Conservation (phyloP, 2,329 filamentous ascomycete species). For the Bipolaris oryzae region DNA sequence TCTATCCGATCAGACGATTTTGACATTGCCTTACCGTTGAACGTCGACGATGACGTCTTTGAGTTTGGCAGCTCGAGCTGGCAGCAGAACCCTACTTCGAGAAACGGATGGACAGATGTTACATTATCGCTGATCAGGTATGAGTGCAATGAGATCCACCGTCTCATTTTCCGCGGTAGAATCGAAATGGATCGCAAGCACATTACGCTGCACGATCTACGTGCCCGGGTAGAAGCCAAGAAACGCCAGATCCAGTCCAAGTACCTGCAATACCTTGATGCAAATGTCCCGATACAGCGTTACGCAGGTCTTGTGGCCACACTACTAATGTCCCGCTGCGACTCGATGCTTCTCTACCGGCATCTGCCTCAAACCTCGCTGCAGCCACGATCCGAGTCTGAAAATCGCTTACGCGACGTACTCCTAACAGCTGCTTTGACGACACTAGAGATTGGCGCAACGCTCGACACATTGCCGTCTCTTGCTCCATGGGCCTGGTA, state of each 20-base stretch:
- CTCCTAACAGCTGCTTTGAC: conserved; percentile 46
- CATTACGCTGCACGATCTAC: conserved; percentile 46
- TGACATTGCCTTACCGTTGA: conserved; percentile 45
- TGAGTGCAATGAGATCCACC: conserved; percentile 48
- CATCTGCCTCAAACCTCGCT: conserved; percentile 46
- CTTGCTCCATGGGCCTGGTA: conserved; percentile 47
- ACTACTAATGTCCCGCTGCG: conserved; percentile 47
- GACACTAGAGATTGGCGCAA: conserved; percentile 48
- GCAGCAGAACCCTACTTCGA: conserved; percentile 42
- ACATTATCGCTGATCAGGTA: conserved; percentile 46
- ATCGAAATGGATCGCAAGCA: conserved; percentile 49
- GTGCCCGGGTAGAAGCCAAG: conserved; percentile 42
- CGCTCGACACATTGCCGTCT: conserved; percentile 46
- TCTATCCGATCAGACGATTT: conserved; percentile 47
- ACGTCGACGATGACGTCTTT: conserved; percentile 48
- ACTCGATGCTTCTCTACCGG: conserved; percentile 49
- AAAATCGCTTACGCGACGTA: conserved; percentile 45
- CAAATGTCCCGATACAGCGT: conserved; percentile 42
- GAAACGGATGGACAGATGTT: conserved; percentile 44
- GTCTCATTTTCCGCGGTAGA: conserved; percentile 45
- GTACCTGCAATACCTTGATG: conserved; percentile 44
- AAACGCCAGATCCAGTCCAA: conserved; percentile 45
- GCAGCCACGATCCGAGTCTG: conserved; percentile 43
- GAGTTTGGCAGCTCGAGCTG: conserved; percentile 44
- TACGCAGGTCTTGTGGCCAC: conserved; percentile 48